Base-by-base conservation (phyloP, 2,329 filamentous ascomycete genomes). In the Diplodia scrobiculata region DNA sequence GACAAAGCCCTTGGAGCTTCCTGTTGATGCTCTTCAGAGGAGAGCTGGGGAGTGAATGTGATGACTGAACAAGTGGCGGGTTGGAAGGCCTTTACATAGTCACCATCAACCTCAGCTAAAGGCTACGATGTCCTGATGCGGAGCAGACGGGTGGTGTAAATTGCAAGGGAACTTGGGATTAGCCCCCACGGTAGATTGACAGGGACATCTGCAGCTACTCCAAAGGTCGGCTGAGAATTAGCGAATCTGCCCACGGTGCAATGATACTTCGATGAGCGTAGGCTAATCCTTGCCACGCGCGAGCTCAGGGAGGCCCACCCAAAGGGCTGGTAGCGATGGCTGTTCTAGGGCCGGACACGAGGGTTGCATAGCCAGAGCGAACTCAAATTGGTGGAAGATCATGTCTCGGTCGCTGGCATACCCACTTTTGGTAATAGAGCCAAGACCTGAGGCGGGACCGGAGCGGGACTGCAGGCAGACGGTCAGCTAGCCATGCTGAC, bases 371-470 rank as follows among this genome's bases (percentile, higher is more conserved):
- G 50, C 50, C 14, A 34, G 19, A 34, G 41, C 41, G 63, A 38
- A 54, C 51, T 65, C 29, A 55, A 47, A 65, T 55, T 65, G 63
- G 41, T 58, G 63, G 63, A 65, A 55, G 41, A 58, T 65, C 41
- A 53, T 50, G 29, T 27, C 1, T 19, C 51, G 9, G 4, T 17
- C 52, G 51, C 63, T 34, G 45, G 29, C 55, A 65, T 65, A 21
- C 19, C 53, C 27, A 50, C 36, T 48, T 58, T 58, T 34, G 38
- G 63, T 25, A 58, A 65, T 50, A 58, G 29, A 55, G 52, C 63
- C 63, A 65, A 65, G 63, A 38, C 27, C 48, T 25, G 63, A 65
- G 63, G 52, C 63, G 52, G 58, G 7, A 17, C 27, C n/a, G n/a
- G 27, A 19, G 58, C 58, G 41, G 41, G 34, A 29, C 17, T 25